Evolutionary conservation across 192 early-diverging fungal genomes (phyloP).

Genomic region (Entomortierella parvispora): DNA sequence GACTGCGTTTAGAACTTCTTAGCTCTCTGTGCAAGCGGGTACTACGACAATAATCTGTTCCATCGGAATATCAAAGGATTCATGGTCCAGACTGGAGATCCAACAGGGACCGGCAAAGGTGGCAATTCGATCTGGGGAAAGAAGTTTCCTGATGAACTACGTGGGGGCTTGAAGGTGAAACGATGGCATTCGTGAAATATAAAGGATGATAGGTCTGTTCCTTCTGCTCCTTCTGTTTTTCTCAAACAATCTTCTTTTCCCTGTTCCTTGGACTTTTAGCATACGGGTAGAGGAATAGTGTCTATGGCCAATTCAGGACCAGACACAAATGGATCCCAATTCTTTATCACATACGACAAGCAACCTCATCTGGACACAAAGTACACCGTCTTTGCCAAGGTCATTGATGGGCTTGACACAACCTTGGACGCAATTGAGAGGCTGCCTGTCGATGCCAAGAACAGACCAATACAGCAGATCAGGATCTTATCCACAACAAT

Average conservation of each 20-base stretch:
- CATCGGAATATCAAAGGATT: conserved; percentile 89
- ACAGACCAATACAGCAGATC: conserved; percentile 82
- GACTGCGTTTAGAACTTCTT: conserved; percentile 95
- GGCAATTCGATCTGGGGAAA: conserved; percentile 88
- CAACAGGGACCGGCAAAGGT: conserved; percentile 87
- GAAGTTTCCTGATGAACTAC: conserved; percentile 85
- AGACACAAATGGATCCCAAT: conserved; percentile 89
- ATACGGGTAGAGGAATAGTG: conserved; percentile 87
- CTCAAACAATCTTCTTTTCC: neutral
- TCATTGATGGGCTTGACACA: conserved; percentile 87
- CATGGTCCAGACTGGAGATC: conserved; percentile 93
- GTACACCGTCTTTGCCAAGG: conserved; percentile 93
- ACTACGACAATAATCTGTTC: conserved; percentile 89
- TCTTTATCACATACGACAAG: conserved; percentile 91
- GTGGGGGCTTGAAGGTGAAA: conserved; percentile 74
- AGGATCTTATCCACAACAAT: conserved; percentile 82
- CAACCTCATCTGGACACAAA: conserved; percentile 91
- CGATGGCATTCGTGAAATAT: neutral
- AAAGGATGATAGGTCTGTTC: neutral
- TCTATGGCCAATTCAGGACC: conserved; percentile 95
- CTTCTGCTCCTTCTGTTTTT: too few relatives aligned
- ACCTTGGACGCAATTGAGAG: conserved; percentile 89
- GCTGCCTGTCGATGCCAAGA: conserved; percentile 85
- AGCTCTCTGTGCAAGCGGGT: conserved; percentile 92
- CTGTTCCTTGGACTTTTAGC: too few relatives aligned